Conservation (phyloP, 495 filamentous ascomycete species). For the Annulohypoxylon moriforme region DNA sequence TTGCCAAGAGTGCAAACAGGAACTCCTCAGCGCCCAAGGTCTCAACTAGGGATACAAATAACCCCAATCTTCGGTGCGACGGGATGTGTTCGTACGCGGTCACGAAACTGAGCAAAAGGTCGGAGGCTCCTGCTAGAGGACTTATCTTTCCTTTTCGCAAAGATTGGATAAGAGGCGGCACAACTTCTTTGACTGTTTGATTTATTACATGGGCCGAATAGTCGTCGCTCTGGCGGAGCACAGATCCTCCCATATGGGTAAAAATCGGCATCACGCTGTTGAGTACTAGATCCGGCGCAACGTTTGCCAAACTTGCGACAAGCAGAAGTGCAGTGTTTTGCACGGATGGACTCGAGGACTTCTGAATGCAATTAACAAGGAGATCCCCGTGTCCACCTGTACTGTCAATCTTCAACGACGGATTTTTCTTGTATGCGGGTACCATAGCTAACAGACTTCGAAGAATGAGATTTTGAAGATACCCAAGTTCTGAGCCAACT, state of each 20-base stretch:
- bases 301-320: conserved; percentile 81
- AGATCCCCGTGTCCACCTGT: conserved; percentile 84
- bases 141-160: conserved; percentile 81
- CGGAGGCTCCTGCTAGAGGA: conserved; percentile 80
- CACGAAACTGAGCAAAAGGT: conserved; percentile 90
- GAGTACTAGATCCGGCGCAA: conserved; percentile 86
- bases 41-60: conserved; percentile 83
- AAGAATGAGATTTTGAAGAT: conserved; percentile 83
- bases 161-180: conserved; percentile 89
- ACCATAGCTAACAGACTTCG: conserved; percentile 82
- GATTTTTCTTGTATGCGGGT: conserved; percentile 71
- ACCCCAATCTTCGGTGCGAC: conserved; percentile 77
- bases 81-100: conserved; percentile 96
- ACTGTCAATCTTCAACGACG: conserved; percentile 73
- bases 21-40: conserved; percentile 88
- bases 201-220: conserved; percentile 95
- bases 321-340: conserved; percentile 93
- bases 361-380: conserved; percentile 90
- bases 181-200: conserved; percentile 87
- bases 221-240: conserved; percentile 90
- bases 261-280: conserved; percentile 99
- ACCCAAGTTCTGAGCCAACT: conserved; percentile 79
- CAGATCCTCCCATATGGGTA: conserved; percentile 92
- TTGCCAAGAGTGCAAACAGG: conserved; percentile 75
- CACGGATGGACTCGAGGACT: conserved; percentile 86